Base-by-base conservation (phyloP, 2,329 filamentous ascomycete genomes). In the Coniochaeta prunicola region DNA sequence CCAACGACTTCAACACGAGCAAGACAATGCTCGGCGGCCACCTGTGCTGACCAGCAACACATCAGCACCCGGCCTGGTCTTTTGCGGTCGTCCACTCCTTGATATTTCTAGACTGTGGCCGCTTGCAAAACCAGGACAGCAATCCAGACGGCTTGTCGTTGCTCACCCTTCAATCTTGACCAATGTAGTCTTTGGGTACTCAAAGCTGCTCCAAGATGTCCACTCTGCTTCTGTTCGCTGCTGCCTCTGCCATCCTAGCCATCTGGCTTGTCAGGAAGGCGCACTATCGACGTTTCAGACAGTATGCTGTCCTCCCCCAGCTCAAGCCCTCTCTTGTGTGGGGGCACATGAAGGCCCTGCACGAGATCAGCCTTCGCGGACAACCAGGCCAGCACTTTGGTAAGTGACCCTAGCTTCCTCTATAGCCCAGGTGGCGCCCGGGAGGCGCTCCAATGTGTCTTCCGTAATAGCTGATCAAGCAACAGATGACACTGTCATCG, bases 401-500 rank as follows among this genome's bases (percentile, higher is more conserved):
- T 66, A 58, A 34, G 56, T 28, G 45, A 36, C 30, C n/a, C 21
- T 56, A 8, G 30, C n/a, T 50, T 9, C 17, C 21, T 26, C 19
- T 24, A 2, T 24, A n/a, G 40, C 40, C 13, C 40, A 13, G 7
- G 13, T 34, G 31, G 31, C 31, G 31, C n/a, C n/a, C 31, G 15
- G 15, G 9, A 38, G 36, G 4, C 15, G 15, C 31, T 24, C 19
- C 21, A 6, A 19, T 24, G 30, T 3, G 2, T 19, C 38, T 15
- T 17, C 15, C n/a, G 17, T 15, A 21, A 15, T 8, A 31, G 21
- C 15, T 42, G 34, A 30, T 30, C 58, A 34, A 61, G 34, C 42
- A 36, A 15, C 21, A 65, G 68, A 73, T 48, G 48, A 62, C 7
- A 53, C 67, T 5, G 65, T 70, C 7, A 45, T 45, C 2, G 60